A percentile compares a stretch with the other conserved stretches of the same genome.
phyloP scores from a whole-genome alignment of 2,329 filamentous ascomycete species.

The Pyricularia grisea region DNA sequence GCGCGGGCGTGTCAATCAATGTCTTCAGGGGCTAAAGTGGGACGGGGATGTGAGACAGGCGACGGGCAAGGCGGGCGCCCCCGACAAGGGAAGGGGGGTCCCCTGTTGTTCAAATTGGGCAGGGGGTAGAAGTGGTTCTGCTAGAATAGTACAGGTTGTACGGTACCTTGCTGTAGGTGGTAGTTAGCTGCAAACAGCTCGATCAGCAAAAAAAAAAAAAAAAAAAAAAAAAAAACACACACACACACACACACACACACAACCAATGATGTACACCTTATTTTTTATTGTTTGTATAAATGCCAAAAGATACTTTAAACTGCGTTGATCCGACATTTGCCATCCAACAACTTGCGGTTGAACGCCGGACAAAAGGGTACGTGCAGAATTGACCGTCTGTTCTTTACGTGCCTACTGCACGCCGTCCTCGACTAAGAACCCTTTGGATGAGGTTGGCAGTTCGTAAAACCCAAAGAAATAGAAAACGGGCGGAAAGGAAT shows the following conservation, averaged over 20 bases:
- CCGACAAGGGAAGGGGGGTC: neutral
- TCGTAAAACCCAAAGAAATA: neutral
- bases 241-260: too few relatives aligned
- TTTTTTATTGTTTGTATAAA: neutral
- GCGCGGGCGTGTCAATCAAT: neutral
- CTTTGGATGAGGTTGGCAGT: neutral
- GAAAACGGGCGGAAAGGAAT: neutral
- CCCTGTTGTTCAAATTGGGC: neutral
- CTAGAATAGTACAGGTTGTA: too few relatives aligned
- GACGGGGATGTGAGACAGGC: constrained; percentile 2
- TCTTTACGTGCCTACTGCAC: neutral
- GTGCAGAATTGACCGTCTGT: neutral
- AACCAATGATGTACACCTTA: neutral
- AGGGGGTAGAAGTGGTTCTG: neutral
- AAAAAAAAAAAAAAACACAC: too few relatives aligned
- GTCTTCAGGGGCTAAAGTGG: constrained; percentile 3
- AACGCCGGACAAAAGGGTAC: neutral
- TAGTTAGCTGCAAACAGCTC: neutral
- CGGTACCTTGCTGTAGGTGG: neutral
- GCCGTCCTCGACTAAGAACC: neutral
- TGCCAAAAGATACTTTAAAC: neutral
- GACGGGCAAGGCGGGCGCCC: neutral
- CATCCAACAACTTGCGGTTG: neutral
- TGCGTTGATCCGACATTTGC: neutral
- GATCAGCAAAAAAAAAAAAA: neutral